Base-by-base conservation (phyloP, 805 yeast genomes). In the Barnettozyma pratensis region DNA sequence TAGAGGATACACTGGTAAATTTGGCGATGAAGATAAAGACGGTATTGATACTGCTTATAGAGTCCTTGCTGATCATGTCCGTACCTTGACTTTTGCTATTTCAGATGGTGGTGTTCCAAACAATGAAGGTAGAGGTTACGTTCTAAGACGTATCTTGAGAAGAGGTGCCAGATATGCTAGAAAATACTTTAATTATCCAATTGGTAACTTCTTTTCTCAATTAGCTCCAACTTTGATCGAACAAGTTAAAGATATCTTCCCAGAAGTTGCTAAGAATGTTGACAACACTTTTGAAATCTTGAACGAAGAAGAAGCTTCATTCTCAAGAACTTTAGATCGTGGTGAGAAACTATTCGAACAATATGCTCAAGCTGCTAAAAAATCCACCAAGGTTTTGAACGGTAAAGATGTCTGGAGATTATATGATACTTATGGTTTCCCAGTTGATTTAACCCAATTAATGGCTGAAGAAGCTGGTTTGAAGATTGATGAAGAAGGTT, bases 51-150 rank as follows among this genome's bases (percentile, higher is more conserved):
- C 97, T 40, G 98, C 99, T 46, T 94, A 94, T 75, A 82, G 99
- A 69, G 98, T 94, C 40, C 79, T 94, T 58, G 99, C 99, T 48
- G 99, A 94, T 71, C 99, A 94, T 67, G 97, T 94, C 36, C 85
- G 99, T 71, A 94, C 99, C 28, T 77, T 94, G 66, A 88, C 96
- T 3, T 88, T 94, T 69, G 97, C 99, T 44, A 77, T 94, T 51
- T 87, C 96, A 37, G 99, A 94, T 68, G 99, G 99, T 63, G 99
- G 99, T 64, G 97, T 94, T 49, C 99, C 99, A 64, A 94, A 94
- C 72, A 94, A 91, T 64, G 99, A 94, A 66, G 99, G 99, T 61
- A 85, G 99, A 73, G 99, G 99, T 61, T 94, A 94, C 64, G 99
- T 94, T 40, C 74, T 94, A 67, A 85, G 99, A 74, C 86, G 99